These are phyloP conservation scores for Serpula lacrymans DNA, from an alignment of 768 basidiomycete genomes.

Conservation along the genomic window DNA sequence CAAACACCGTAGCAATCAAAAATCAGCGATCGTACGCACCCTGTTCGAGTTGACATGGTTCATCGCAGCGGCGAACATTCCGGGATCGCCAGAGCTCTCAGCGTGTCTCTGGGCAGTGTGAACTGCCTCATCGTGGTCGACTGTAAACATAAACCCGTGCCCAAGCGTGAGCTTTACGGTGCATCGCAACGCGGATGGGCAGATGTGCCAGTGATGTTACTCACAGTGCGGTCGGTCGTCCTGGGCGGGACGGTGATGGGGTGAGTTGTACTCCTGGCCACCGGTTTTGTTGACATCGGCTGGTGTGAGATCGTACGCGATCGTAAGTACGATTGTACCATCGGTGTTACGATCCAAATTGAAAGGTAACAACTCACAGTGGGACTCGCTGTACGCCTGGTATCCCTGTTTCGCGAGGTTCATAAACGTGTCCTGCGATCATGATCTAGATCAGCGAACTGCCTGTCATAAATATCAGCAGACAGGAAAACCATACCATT, in stretches of 20 bases:
- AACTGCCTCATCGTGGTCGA: conserved; percentile 61
- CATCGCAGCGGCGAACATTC: conserved; percentile 53
- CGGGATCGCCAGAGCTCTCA: conserved; percentile 33
- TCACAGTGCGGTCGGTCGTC: conserved; percentile 19
- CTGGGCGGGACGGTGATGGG: conserved; percentile 38
- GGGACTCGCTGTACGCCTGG: conserved; percentile 49
- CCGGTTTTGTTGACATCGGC: conserved; percentile 54
- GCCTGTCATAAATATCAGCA: not conserved
- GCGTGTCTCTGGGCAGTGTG: conserved; percentile 52
- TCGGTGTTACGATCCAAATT: not conserved
- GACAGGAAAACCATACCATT: not conserved
- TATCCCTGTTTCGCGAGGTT: conserved; percentile 68
- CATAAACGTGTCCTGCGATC: conserved; percentile 57
- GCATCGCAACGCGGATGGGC: conserved; percentile 5
- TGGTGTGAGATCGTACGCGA: conserved; percentile 18
- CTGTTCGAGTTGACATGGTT: conserved; percentile 49
- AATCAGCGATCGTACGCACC: conserved; percentile 28
- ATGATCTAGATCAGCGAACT: too few relatives aligned
- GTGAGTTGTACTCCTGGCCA: conserved; percentile 60
- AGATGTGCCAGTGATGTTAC: conserved; percentile 9
- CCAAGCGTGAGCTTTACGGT: too few relatives aligned
- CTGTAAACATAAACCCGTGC: conserved; percentile 40
- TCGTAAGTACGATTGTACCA: conserved; percentile 6
- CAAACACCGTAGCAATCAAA: not conserved
- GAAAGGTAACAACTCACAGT: conserved; percentile 32